Conservation (phyloP, 78 protist genomes). For the Dictyostelium purpureum region DNA sequence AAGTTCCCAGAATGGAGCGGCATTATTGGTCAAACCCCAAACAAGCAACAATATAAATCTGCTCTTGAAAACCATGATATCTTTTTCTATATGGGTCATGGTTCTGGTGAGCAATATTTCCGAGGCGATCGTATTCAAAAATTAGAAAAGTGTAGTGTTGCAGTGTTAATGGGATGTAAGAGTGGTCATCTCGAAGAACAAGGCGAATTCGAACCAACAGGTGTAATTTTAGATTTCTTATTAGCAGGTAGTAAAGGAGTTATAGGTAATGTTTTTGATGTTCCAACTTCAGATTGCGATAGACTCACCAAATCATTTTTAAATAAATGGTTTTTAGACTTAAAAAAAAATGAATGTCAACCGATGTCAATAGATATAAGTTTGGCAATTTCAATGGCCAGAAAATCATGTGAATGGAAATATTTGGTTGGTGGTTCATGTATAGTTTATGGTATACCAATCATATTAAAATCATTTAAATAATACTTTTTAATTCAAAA, state of each 20-base stretch:
- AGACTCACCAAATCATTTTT: conserved; percentile 22
- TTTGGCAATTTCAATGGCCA: conserved; percentile 24
- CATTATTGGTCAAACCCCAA: conserved; percentile 59
- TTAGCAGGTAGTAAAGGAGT: conserved; percentile 68
- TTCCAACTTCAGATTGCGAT: conserved; percentile 65
- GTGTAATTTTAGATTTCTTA: conserved; percentile 57
- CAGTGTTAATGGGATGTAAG: conserved; percentile 84
- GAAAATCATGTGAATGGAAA: conserved; percentile 74
- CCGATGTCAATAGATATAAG: conserved; percentile 1
- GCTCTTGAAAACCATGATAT: conserved; percentile 54
- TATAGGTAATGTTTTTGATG: conserved; percentile 55
- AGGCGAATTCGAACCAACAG: conserved; percentile 83
- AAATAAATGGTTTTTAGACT: conserved; percentile 32
- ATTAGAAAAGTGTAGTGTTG: conserved; percentile 51
- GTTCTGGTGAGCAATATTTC: conserved; percentile 82
- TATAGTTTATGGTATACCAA: conserved; percentile 73
- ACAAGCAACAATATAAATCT: not conserved
- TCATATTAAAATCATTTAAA: conserved; percentile 8
- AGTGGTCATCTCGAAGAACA: conserved; percentile 66
- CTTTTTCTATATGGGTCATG: conserved; percentile 88
- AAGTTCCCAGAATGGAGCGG: conserved; percentile 70
- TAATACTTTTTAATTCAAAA: too few relatives aligned
- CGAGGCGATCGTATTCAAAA: conserved; percentile 36
- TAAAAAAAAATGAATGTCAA: not conserved
- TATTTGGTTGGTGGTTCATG: conserved; percentile 61